phyloP scores from a whole-genome alignment of 2,329 filamentous ascomycete genomes.

The Cladosporium velox region DNA sequence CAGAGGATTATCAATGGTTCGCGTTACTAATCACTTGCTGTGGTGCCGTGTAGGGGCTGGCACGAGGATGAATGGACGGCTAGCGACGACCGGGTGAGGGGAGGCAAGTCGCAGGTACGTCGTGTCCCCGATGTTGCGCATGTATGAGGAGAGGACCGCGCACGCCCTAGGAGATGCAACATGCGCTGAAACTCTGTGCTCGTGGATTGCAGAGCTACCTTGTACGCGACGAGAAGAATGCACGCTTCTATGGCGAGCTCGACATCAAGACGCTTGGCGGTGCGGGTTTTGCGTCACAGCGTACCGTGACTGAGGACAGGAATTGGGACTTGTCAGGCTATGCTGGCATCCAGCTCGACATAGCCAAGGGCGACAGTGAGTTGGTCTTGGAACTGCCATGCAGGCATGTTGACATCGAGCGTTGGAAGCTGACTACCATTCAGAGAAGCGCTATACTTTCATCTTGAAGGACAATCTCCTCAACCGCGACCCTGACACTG shows the following conservation, averaged over 20 bases:
- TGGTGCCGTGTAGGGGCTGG: conserved; percentile 56
- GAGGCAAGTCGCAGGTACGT: conserved; percentile 63
- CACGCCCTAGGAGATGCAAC: background rate
- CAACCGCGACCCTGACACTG: conserved; percentile 58
- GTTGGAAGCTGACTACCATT: background rate
- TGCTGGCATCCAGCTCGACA: conserved; percentile 60
- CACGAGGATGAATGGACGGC: conserved; percentile 62
- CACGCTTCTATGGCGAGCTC: conserved; percentile 66
- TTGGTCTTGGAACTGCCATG: conserved; percentile 11
- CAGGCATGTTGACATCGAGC: background rate
- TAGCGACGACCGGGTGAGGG: conserved; percentile 75
- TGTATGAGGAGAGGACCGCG: background rate
- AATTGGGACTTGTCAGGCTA: conserved; percentile 66
- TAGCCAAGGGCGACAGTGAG: conserved; percentile 56
- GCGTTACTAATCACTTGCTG: conserved; percentile 8
- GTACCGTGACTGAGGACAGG: conserved; percentile 59
- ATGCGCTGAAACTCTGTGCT: conserved; percentile 3
- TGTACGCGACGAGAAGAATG: conserved; percentile 43
- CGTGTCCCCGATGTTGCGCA: background rate
- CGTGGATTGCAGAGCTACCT: conserved; percentile 52
- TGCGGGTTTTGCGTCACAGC: conserved; percentile 79
- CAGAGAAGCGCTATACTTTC: conserved; percentile 68
- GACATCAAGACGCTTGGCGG: conserved; percentile 76
- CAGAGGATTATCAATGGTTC: background rate
- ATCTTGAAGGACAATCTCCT: conserved; percentile 71